Evolutionary conservation across 768 basidiomycete genomes (phyloP).

Genomic region (Lentinula raphanica): DNA sequence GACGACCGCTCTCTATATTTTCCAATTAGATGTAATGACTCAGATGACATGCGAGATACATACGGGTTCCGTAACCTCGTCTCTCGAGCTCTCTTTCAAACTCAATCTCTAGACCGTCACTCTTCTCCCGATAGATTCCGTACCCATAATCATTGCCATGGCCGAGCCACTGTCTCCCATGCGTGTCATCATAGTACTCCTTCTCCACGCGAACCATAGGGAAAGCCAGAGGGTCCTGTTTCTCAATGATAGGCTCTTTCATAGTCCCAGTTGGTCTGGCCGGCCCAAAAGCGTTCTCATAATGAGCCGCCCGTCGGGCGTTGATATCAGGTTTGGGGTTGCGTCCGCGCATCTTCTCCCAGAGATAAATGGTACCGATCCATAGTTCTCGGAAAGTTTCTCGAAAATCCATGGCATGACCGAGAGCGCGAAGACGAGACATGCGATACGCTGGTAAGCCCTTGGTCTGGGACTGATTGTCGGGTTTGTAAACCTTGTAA

Average conservation of each 20-base stretch:
- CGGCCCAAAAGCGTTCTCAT: constrained; percentile 40
- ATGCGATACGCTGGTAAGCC: constrained; percentile 33
- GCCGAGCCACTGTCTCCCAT: constrained; percentile 50
- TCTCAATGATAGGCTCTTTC: constrained; percentile 4
- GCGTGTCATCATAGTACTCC: constrained; percentile 35
- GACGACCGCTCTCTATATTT: constrained; percentile 16
- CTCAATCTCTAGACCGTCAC: constrained; percentile 47
- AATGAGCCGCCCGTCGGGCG: constrained; percentile 38
- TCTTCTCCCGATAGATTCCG: constrained; percentile 42
- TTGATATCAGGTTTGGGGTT: constrained; percentile 46
- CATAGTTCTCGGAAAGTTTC: constrained; percentile 64
- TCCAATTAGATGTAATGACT: background rate
- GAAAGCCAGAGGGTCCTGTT: constrained; percentile 12
- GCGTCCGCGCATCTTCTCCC: constrained; percentile 44
- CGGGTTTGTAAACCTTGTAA: constrained; percentile 54
- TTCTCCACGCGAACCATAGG: constrained; percentile 35
- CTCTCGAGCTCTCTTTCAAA: constrained; percentile 48
- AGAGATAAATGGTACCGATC: constrained; percentile 53
- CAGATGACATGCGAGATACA: constrained; percentile 7
- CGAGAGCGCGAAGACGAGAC: constrained; percentile 50
- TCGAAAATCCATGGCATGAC: constrained; percentile 63
- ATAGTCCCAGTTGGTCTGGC: constrained; percentile 19
- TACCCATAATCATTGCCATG: constrained; percentile 41
- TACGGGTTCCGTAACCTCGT: constrained; percentile 39
- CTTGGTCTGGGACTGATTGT: constrained; percentile 23